phyloP scores from a whole-genome alignment of 805 yeast species.

The Metschnikowia amazonensis region DNA sequence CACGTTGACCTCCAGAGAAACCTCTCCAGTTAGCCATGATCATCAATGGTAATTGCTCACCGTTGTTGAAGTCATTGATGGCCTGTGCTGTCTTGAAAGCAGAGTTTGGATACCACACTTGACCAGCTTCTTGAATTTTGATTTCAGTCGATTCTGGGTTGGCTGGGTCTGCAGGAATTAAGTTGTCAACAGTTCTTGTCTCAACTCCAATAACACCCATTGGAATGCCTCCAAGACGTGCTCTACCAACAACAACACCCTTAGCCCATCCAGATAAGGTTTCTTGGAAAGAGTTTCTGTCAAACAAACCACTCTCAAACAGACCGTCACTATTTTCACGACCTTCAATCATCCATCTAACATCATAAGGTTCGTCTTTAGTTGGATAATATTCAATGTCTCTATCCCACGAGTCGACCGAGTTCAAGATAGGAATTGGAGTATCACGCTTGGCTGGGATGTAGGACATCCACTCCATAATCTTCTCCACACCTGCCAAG shows the following conservation, averaged over 20 bases:
- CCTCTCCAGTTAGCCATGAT: conserved; percentile 99
- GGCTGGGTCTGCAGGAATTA: conserved; percentile 97
- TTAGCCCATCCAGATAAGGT: conserved; percentile 98
- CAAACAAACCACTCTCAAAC: conserved; percentile 87
- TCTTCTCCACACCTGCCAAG: conserved; percentile 91
- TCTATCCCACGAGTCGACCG: conserved; percentile 90
- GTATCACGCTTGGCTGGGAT: conserved; percentile 85
- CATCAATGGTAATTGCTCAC: conserved; percentile 97
- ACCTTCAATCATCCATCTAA: conserved; percentile 93
- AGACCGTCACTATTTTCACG: conserved; percentile 61
- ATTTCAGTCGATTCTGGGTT: conserved; percentile 91
- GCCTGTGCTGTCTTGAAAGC: conserved; percentile 99
- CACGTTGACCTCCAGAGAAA: conserved; percentile 99
- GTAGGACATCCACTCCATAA: conserved; percentile 92
- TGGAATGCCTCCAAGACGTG: conserved; percentile 98
- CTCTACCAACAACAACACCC: conserved; percentile 98
- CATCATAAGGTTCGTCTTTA: conserved; percentile 75
- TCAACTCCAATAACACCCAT: conserved; percentile 98
- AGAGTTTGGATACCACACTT: conserved; percentile 99
- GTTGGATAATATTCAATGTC: conserved; percentile 78
- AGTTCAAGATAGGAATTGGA: conserved; percentile 86
- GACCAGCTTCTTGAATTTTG: conserved; percentile 93
- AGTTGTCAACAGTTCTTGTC: conserved; percentile 82
- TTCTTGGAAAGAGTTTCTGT: conserved; percentile 90
- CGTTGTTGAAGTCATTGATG: conserved; percentile 92